Evolutionary conservation across 2,329 filamentous ascomycete species (phyloP), one percentile per base, ranked within the genome.

Genomic region (Colletotrichum falcatum): DNA sequence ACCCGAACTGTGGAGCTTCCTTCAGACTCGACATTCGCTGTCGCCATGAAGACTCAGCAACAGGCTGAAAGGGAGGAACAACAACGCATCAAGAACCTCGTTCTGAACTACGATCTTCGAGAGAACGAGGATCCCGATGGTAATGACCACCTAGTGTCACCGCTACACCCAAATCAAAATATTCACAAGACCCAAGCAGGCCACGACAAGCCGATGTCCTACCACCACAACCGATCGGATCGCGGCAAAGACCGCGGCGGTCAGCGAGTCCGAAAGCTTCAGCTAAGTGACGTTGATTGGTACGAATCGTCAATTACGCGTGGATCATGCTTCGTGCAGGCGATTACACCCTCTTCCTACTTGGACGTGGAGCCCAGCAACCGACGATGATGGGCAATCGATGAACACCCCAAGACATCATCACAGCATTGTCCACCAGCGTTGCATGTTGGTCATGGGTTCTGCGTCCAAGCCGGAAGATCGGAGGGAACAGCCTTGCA

Each of bases 281-380:
- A 98, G 80, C 88, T 98, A 70, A 97, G 94, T 81, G 96, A 99
- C 82, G 94, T 99, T 80, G 95, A 99, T 81, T 99, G 96, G 96
- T 98, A 95, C 44, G 72, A 63, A 55, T 64, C 70, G 76, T 75
- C 76, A 72, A 28, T 26, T 73, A 74, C 66, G 59, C 61, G 74
- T 70, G 42, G 44, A 26, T 60, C 46, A 12, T 20, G 44, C 44
- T 70, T 68, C 39, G 28, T 33, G 44, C 58, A 33, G 53, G 28
- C 42, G 30, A 23, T 37, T 33, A 23, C 37, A 39, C 37, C 58
- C 53, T 20, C 54, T 42, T 30, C 60, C 46, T 35, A 46, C 26
- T 46, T 42, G 56, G 53, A 51, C 26, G 55, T 23, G 35, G 46
- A 55, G 53, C 30, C 53, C 35, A 56, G 48, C 42, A 51, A 53